A percentile compares a stretch with the other conserved stretches of the same genome.
Conservation (phyloP, 371 early-diverging fungal species). For the Amoeboaphelidium protococcarum region DNA sequence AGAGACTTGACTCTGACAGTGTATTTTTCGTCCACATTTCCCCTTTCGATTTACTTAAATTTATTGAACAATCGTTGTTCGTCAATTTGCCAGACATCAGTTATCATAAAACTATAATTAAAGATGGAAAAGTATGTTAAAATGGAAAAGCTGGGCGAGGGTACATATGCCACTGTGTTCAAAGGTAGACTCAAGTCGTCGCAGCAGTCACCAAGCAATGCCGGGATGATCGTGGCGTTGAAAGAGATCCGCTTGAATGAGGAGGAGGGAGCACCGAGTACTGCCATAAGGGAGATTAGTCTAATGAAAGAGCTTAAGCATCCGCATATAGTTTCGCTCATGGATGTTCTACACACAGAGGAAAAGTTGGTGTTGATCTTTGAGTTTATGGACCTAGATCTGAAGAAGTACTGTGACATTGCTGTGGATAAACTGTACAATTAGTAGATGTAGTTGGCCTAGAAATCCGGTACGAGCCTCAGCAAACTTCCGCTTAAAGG, state of each 20-base stretch:
- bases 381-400: constrained; percentile 81
- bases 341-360: constrained; percentile 86
- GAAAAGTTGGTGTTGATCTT: constrained; percentile 77
- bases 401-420: constrained; percentile 77
- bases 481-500: neutral
- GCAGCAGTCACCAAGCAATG: constrained; percentile 82
- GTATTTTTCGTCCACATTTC: too few relatives aligned
- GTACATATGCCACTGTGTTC: constrained; percentile 22
- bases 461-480: constrained; percentile 17
- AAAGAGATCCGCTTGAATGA: constrained; percentile 90
- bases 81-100: too few relatives aligned
- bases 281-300: constrained; percentile 94
- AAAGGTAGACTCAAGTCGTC: constrained; percentile 7
- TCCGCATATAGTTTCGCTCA: constrained; percentile 73
- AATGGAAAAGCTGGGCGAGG: constrained; percentile 55
- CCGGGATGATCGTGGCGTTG: constrained; percentile 83
- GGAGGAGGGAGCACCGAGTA: constrained; percentile 91
- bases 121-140: constrained; percentile 16
- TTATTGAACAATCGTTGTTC: too few relatives aligned
- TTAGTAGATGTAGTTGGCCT: constrained; percentile 13
- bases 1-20: too few relatives aligned
- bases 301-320: constrained; percentile 81
- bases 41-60: too few relatives aligned
- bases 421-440: constrained; percentile 24
- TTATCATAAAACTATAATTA: too few relatives aligned